Conservation (phyloP, 2,329 filamentous ascomycete genomes). For the Pseudocercospora vitis region DNA sequence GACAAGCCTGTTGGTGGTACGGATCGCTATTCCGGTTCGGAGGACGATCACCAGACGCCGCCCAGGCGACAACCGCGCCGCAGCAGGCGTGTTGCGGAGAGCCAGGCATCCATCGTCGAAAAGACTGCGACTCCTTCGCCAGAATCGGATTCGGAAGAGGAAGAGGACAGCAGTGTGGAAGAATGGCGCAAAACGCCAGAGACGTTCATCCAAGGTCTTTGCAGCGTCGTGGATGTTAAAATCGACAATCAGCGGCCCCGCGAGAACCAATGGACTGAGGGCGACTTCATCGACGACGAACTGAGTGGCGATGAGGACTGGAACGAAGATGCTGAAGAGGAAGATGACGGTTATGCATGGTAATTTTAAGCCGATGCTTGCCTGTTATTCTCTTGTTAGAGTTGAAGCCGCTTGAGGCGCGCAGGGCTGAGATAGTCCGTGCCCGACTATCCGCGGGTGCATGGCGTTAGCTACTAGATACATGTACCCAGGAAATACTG, state of each 20-base stretch:
- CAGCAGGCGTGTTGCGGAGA: constrained; percentile 34
- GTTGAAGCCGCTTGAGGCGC: too few species aligned
- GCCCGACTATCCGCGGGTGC: too few species aligned
- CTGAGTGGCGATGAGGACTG: constrained; percentile 58
- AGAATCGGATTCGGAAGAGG: constrained; percentile 34
- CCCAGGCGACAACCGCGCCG: constrained; percentile 29
- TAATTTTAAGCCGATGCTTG: constrained; percentile 23
- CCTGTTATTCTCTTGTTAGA: too few species aligned
- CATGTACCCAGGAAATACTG: background rate
- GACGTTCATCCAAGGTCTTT: constrained; percentile 64
- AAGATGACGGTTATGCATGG: constrained; percentile 43
- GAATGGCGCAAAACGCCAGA: constrained; percentile 35
- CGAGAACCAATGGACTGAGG: constrained; percentile 68
- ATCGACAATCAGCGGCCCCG: constrained; percentile 75
- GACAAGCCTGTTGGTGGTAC: constrained; percentile 29
- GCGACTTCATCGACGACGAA: constrained; percentile 68
- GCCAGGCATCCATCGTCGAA: constrained; percentile 22
- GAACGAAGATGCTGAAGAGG: constrained; percentile 58
- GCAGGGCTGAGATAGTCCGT: too few species aligned
- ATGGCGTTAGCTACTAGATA: too few species aligned
- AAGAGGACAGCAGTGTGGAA: constrained; percentile 39
- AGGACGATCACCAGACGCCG: constrained; percentile 14
- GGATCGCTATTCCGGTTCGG: constrained; percentile 29
- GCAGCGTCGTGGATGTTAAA: constrained; percentile 66
- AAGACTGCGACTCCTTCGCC: constrained; percentile 27